Evolutionary conservation across 139 green algal species (phyloP).

Genomic region (Desmodesmus armatus): DNA sequence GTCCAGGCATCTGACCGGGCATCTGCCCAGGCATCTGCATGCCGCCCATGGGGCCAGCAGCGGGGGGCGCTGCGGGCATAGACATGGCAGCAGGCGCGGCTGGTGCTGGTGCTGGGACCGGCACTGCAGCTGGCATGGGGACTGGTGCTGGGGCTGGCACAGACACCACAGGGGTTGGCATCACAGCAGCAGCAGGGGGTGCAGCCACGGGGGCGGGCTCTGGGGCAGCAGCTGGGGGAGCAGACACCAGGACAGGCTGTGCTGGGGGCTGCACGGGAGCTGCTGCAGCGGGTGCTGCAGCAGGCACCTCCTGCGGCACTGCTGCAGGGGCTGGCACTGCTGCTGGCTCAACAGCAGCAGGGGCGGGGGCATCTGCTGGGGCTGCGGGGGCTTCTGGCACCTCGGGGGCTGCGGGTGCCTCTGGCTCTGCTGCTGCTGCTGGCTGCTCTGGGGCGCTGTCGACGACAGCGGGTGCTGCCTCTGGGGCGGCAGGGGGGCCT

Average conservation of each 20-base stretch:
- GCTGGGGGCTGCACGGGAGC: not conserved
- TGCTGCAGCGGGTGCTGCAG: not conserved
- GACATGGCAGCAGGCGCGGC: not conserved
- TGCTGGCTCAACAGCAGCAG: slow-evolving; percentile 7
- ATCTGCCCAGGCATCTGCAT: not conserved
- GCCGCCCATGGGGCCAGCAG: not conserved
- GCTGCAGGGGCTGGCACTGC: too few species aligned
- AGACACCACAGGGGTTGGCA: not conserved
- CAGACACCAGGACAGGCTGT: not conserved
- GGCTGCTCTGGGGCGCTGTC: not conserved
- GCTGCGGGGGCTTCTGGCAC: not conserved
- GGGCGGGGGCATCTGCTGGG: not conserved
- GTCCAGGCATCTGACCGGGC: not conserved
- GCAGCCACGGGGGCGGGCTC: not conserved
- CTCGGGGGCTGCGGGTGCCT: not conserved
- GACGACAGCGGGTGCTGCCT: not conserved
- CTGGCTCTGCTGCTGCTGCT: slow-evolving; percentile 1
- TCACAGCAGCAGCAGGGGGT: not conserved
- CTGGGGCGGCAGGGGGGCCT: not conserved
- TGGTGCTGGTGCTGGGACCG: slow-evolving; percentile 2
- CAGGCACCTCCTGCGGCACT: not conserved
- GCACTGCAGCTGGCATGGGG: not conserved
- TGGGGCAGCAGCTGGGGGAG: not conserved
- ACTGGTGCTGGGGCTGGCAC: not conserved
- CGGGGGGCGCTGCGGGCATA: not conserved